Evolutionary conservation across 2,329 filamentous ascomycete genomes (phyloP).

Genomic region (Chaetomium sp.): DNA sequence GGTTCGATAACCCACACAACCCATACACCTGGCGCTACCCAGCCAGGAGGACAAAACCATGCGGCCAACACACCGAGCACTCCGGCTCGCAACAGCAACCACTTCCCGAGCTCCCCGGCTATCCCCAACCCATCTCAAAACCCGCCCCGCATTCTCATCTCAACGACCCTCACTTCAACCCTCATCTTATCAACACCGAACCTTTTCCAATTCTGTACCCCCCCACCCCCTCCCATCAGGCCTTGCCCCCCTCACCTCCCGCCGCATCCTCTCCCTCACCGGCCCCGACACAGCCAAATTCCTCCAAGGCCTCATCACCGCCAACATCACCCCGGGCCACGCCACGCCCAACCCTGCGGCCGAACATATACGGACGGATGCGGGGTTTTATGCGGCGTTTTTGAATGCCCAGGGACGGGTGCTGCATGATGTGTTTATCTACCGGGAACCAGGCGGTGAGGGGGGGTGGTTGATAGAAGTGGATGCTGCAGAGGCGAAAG

Average conservation of each 20-base stretch:
- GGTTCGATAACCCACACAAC: too few species aligned
- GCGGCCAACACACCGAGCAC: too few species aligned
- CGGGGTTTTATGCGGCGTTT: conserved; percentile 74
- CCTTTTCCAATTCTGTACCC: conserved; percentile 18
- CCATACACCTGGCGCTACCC: too few species aligned
- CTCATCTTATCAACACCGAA: conserved; percentile 5
- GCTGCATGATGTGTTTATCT: conserved; percentile 85
- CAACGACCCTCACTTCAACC: too few species aligned
- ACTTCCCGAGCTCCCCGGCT: too few species aligned
- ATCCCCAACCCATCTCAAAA: too few species aligned
- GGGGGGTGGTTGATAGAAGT: conserved; percentile 71
- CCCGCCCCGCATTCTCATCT: too few species aligned
- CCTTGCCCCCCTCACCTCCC: conserved; percentile 57
- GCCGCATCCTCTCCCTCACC: conserved; percentile 70
- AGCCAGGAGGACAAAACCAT: too few species aligned
- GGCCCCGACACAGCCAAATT: conserved; percentile 77
- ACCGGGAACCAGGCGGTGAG: conserved; percentile 45
- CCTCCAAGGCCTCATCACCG: conserved; percentile 81
- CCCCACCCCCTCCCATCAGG: conserved; percentile 39
- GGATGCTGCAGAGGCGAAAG: conserved; percentile 58
- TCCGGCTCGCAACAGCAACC: too few species aligned
- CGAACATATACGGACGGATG: conserved; percentile 15
- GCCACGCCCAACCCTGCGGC: conserved; percentile 22
- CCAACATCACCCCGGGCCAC: conserved; percentile 45
- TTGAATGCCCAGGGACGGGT: conserved; percentile 80